These are phyloP conservation scores for Extremus antarcticus DNA, from an alignment of 495 filamentous ascomycete species.

Conservation along the genomic window DNA sequence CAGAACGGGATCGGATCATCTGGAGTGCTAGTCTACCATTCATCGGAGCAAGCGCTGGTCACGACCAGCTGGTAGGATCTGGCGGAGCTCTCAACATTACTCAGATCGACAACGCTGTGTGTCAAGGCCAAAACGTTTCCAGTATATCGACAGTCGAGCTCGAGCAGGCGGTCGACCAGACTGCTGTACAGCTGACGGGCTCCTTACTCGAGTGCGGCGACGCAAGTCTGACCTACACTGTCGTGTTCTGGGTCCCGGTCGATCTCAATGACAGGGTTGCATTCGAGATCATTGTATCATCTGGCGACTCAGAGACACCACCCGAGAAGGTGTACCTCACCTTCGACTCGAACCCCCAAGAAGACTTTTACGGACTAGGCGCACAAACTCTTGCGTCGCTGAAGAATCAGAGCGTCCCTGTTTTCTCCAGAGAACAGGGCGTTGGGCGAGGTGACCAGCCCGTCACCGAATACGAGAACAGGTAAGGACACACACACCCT, in stretches of 20 bases:
- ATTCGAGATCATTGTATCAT: background rate
- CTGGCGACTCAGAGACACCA: background rate
- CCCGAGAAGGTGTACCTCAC: background rate
- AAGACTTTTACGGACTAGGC: constrained; percentile 4
- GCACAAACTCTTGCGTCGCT: constrained; percentile 4
- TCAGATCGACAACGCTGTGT: background rate
- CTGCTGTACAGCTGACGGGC: background rate
- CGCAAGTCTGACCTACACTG: background rate
- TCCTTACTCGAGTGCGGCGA: background rate
- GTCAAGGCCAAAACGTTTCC: constrained; percentile 1
- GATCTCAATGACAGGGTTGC: background rate
- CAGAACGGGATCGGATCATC: background rate
- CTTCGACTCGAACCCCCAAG: background rate
- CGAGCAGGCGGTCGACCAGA: background rate
- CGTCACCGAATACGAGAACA: background rate
- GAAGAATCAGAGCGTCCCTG: background rate
- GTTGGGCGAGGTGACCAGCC: constrained; percentile 3
- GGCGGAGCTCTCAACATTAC: constrained; percentile 4
- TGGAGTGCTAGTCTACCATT: background rate
- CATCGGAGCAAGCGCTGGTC: constrained; percentile 1
- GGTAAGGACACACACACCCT: background rate
- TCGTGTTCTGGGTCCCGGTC: background rate
- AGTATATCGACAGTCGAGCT: background rate
- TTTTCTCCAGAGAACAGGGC: constrained; percentile 4
- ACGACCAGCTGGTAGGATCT: background rate